These are phyloP conservation scores for Cryptococcus wingfieldii DNA, from an alignment of 1,284 basidiomycete species.

Conservation along the genomic window DNA sequence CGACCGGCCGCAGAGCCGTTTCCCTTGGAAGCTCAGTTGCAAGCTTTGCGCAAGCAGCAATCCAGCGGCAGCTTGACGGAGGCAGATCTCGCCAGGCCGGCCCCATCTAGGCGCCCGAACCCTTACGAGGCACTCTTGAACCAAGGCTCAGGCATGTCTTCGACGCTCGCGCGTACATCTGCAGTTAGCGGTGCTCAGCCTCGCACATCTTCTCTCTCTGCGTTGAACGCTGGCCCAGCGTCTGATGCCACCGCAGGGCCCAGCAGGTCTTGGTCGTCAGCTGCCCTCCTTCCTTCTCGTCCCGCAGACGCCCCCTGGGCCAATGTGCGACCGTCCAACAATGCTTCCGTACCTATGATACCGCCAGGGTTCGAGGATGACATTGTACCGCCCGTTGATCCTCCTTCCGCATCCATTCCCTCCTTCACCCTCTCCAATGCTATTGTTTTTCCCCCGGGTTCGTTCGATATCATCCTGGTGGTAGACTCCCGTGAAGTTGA, in stretches of 20 bases:
- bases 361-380: slow-evolving; percentile 11
- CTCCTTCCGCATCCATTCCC: slow-evolving; percentile 6
- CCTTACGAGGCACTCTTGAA: not conserved
- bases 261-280: not conserved
- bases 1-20: no score
- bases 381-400: not conserved
- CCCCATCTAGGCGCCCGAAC: not conserved
- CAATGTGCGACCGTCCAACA: slow-evolving; percentile 30
- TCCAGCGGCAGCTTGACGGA: no score
- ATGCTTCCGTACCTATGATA: slow-evolving; percentile 22
- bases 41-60: no score
- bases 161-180: slow-evolving; percentile 8
- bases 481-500: slow-evolving; percentile 56
- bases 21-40: no score
- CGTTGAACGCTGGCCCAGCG: slow-evolving; percentile 4
- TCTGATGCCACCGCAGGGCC: not conserved
- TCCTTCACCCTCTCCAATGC: slow-evolving; percentile 41
- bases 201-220: slow-evolving; percentile 1
- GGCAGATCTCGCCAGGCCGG: not conserved
- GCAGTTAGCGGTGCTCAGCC: not conserved
- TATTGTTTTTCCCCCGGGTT: slow-evolving; percentile 49
- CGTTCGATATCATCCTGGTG: slow-evolving; percentile 55
- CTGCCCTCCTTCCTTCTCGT: not conserved
- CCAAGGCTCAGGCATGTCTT: not conserved
- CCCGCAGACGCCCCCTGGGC: slow-evolving; percentile 4